Conservation (phyloP, 2,329 filamentous ascomycete species). For the Cladosporium velox region DNA sequence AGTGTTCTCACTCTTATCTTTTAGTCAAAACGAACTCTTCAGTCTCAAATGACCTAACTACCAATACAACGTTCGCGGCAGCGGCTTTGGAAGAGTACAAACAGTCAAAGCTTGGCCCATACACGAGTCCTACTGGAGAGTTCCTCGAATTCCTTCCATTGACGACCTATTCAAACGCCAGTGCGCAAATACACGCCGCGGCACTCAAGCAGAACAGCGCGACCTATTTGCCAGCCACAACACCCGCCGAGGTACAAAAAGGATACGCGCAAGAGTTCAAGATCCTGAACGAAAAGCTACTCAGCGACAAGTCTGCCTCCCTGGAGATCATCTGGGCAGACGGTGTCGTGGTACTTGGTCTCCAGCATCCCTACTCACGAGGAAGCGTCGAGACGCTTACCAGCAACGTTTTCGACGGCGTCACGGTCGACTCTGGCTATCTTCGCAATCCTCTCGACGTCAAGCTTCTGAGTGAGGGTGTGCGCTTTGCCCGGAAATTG, state of each 20-base stretch:
- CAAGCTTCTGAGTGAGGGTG: conserved; percentile 23
- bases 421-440: conserved; percentile 29
- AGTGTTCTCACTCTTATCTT: neutral
- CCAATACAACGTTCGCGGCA: conserved; percentile 21
- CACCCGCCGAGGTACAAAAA: conserved; percentile 1
- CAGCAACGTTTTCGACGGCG: conserved; percentile 24
- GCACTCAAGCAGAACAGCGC: neutral
- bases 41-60: neutral
- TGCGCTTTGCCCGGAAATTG: neutral
- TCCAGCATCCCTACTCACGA: conserved; percentile 38
- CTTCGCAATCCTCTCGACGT: conserved; percentile 52
- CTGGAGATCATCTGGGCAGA: conserved; percentile 11
- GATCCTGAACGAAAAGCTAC: conserved; percentile 4
- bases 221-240: neutral
- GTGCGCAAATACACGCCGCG: neutral
- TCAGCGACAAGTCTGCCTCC: neutral
- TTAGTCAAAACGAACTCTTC: neutral
- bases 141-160: conserved; percentile 11
- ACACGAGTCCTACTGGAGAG: conserved; percentile 12
- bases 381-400: conserved; percentile 29
- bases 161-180: neutral
- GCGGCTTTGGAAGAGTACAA: conserved; percentile 20
- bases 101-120: conserved; percentile 18
- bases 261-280: neutral
- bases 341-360: neutral